Evolutionary conservation across 148 eudicot genomes (phyloP).

Genomic region (Agrostemma githago): DNA sequence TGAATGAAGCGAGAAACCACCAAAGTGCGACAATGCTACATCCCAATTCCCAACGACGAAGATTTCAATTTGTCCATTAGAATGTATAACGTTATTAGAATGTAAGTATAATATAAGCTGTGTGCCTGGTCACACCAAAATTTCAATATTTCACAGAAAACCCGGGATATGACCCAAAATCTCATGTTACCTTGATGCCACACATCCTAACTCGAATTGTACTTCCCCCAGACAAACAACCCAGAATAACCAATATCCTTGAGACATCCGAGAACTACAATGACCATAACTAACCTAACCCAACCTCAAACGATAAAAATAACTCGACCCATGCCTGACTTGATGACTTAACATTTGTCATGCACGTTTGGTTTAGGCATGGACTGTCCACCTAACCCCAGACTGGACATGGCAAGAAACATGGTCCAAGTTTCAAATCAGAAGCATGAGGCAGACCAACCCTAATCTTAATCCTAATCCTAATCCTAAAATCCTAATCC

Average conservation of each 20-base stretch:
- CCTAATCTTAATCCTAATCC: slow-evolving; percentile 5
- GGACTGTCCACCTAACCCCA: not conserved
- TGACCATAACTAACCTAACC: not conserved
- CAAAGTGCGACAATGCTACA: not conserved
- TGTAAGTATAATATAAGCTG: too few relatives aligned
- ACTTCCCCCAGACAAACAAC: not conserved
- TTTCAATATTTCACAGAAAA: not conserved
- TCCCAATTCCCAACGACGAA: not conserved
- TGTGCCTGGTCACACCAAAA: not conserved
- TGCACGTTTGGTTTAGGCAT: too few relatives aligned
- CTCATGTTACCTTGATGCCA: not conserved
- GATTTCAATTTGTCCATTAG: too few relatives aligned
- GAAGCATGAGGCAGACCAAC: slow-evolving; percentile 17
- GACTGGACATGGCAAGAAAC: slow-evolving; percentile 3
- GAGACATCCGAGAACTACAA: not conserved
- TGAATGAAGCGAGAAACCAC: not conserved
- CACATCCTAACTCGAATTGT: too few relatives aligned
- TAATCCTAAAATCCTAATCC: too few relatives aligned
- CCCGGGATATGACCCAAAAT: not conserved
- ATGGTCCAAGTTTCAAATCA: not conserved
- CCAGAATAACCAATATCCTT: not conserved
- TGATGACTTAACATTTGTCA: too few relatives aligned
- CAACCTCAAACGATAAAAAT: not conserved
- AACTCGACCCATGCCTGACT: not conserved
- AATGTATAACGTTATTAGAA: too few relatives aligned